A percentile compares a stretch with the other conserved stretches of the same genome.
These are phyloP conservation scores for Lepidium africanum DNA, from an alignment of 345 rosid genomes.

Conservation along the genomic window DNA sequence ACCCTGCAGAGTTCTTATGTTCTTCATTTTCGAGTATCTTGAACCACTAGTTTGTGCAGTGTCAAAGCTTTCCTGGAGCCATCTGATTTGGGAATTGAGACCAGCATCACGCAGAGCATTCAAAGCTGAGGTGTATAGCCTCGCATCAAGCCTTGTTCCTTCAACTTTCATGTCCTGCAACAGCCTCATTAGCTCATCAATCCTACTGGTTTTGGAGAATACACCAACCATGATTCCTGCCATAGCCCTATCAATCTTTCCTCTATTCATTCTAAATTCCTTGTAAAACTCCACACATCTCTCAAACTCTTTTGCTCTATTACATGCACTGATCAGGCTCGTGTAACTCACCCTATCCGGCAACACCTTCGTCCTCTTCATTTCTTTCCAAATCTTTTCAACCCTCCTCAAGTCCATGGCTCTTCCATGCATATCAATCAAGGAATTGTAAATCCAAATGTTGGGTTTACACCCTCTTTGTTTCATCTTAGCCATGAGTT, in stretches of 20 bases:
- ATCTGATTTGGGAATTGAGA: slow-evolving; percentile 44
- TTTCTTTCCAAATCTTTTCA: slow-evolving; percentile 80
- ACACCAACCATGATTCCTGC: slow-evolving; percentile 84
- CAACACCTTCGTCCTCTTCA: slow-evolving; percentile 57
- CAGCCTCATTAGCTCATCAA: slow-evolving; percentile 66
- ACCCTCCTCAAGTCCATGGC: slow-evolving; percentile 57
- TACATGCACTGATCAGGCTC: slow-evolving; percentile 58
- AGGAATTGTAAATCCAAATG: slow-evolving; percentile 74
- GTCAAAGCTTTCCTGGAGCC: slow-evolving; percentile 59
- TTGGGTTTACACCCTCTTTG: slow-evolving; percentile 64
- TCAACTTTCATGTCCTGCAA: slow-evolving; percentile 58
- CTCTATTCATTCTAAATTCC: slow-evolving; percentile 55
- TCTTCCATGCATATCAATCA: slow-evolving; percentile 81
- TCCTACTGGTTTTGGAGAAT: slow-evolving; percentile 58
- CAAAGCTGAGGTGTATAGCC: slow-evolving; percentile 60
- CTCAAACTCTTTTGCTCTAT: slow-evolving; percentile 52
- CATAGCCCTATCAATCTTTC: slow-evolving; percentile 59
- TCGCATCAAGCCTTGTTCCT: slow-evolving; percentile 48
- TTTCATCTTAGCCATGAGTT: slow-evolving; percentile 72
- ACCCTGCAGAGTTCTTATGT: neutral
- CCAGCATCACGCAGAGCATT: slow-evolving; percentile 82
- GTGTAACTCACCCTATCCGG: slow-evolving; percentile 87
- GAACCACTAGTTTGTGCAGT: slow-evolving; percentile 14
- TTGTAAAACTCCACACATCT: slow-evolving; percentile 45
- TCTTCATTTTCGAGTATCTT: neutral